These are phyloP conservation scores for Phialophora verrucosa DNA, from an alignment of 2,329 filamentous ascomycete genomes.

Conservation along the genomic window DNA sequence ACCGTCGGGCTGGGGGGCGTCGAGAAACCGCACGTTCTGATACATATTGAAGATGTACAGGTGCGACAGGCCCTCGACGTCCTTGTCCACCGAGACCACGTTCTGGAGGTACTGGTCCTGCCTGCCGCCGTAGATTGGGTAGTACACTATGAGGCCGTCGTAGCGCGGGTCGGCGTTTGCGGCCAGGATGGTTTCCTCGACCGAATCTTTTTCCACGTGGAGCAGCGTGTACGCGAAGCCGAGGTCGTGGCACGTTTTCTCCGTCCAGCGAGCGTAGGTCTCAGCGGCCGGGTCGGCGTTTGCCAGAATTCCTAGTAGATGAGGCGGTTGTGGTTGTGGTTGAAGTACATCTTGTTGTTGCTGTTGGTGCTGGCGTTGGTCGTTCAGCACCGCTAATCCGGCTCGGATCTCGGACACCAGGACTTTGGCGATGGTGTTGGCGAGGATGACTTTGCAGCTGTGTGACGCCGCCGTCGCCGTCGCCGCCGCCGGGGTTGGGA, in stretches of 20 bases:
- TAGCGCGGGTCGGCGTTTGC: constrained; percentile 80
- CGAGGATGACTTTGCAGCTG: constrained; percentile 86
- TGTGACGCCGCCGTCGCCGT: neutral
- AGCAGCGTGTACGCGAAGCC: constrained; percentile 89
- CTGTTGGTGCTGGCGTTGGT: constrained; percentile 51
- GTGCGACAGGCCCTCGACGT: constrained; percentile 94
- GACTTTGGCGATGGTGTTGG: constrained; percentile 82
- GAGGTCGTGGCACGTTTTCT: constrained; percentile 90
- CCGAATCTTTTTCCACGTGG: constrained; percentile 80
- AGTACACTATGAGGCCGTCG: constrained; percentile 96
- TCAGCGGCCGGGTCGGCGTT: constrained; percentile 88
- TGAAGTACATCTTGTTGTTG: neutral
- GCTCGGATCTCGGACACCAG: constrained; percentile 79
- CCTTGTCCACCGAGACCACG: constrained; percentile 85
- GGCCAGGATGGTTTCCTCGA: constrained; percentile 84
- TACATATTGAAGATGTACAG: constrained; percentile 99
- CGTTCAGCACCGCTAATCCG: constrained; percentile 71
- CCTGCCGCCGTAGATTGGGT: constrained; percentile 85
- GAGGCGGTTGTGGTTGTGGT: constrained; percentile 49
- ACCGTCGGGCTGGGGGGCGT: constrained; percentile 64
- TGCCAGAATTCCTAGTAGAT: constrained; percentile 87
- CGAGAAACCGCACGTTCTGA: constrained; percentile 94
- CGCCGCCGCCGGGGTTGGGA: neutral
- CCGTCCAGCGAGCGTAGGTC: constrained; percentile 96
- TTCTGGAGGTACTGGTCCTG: constrained; percentile 97